Evolutionary conservation across 306 rosid genomes (phyloP), one percentile per base, ranked within the genome.

Genomic region (Vicia faba): DNA sequence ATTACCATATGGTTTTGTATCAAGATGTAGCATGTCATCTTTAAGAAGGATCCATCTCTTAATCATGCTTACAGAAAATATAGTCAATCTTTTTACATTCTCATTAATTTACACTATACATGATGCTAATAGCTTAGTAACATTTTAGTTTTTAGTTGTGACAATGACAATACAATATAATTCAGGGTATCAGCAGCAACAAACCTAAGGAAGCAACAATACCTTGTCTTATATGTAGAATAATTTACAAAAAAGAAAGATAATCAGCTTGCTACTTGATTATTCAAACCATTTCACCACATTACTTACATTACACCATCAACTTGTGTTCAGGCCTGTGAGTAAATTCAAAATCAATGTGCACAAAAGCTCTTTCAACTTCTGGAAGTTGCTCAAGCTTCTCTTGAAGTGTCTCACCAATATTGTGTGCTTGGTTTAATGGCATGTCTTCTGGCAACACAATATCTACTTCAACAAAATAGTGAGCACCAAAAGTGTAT

Each of bases 351-450:
- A 85, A 89, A 78, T 89, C 96, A 11, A 80, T 72, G 63, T 89
- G 96, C 65, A 89, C 96, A 39, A 89, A 89, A 51, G 96, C 96
- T 51, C 91, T 75, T 64, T 89, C 96, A 14, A 89, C 95, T 29
- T 85, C 86, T 16, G 89, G 86, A 61, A 87, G 87, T 31, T 80
- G 89, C 78, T 89, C 96, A 3, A 89, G 75, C 71, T 89, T 87
- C 73, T 69, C 91, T 66, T 89, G 96, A 18, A 89, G 89, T 23
- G 80, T 76, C 85, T 89, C 96, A 0, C 91, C 96, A 56, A 89
- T 89, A 50, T 89, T 82, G 69, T 89, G 96, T 4, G 96, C 95
- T 75, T 76, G 61, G 35, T 76, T 46, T 40, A 89, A 79, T 68
- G 73, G 81, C 95, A 85, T 87, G 73, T 85, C 75, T 38, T 81